Percentiles rank a stretch among this genome's conserved stretches.
These are phyloP conservation scores for Sporothrix globosa DNA, from an alignment of 2,329 filamentous ascomycete genomes.

Conservation along the genomic window DNA sequence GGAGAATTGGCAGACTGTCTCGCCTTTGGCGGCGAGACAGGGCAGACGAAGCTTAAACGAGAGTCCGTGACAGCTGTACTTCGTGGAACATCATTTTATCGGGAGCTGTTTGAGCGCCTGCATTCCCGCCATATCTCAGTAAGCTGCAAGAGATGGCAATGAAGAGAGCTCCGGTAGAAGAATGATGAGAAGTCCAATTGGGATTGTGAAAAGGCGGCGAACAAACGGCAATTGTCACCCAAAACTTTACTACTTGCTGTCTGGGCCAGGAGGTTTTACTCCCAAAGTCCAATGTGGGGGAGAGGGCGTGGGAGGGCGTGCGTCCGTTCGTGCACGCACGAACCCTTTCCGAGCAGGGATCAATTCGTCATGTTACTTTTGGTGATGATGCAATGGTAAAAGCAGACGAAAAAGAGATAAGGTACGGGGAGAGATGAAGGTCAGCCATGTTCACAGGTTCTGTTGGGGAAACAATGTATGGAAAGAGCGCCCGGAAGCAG, in stretches of 20 bases:
- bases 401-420: no score
- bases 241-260: neutral
- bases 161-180: slow-evolving; percentile 2
- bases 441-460: neutral
- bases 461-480: no score
- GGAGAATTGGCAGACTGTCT: slow-evolving; percentile 16
- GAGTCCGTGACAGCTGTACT: neutral
- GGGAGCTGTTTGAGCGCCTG: neutral
- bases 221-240: neutral
- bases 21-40: neutral
- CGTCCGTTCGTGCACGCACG: slow-evolving; percentile 17
- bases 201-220: neutral
- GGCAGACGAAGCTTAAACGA: neutral
- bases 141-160: neutral
- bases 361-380: slow-evolving; percentile 27
- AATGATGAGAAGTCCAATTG: neutral
- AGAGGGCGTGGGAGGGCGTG: neutral
- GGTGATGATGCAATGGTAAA: slow-evolving; percentile 23
- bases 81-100: no score
- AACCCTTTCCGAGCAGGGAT: slow-evolving; percentile 2
- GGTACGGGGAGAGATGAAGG: neutral
- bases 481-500: neutral
- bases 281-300: neutral
- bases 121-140: neutral
- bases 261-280: slow-evolving; percentile 11